Conservation (phyloP, 139 green algal genomes). For the Pedinophyceae sp. region DNA sequence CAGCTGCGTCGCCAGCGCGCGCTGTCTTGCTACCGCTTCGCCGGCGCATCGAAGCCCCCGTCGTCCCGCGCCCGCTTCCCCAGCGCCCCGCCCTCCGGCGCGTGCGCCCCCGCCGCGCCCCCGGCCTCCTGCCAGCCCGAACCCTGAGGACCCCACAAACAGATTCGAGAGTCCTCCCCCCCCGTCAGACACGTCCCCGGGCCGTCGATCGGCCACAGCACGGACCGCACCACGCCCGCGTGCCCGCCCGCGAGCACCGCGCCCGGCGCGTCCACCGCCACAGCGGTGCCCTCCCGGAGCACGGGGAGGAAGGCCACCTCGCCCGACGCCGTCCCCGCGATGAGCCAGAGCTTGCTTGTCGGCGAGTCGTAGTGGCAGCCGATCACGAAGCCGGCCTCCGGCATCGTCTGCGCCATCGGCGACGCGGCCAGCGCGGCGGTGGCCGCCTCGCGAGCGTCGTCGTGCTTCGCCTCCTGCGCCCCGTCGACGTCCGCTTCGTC, state of each 20-base stretch:
- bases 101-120: too few relatives aligned
- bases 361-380: slow-evolving; percentile 34
- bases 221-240: slow-evolving; percentile 30
- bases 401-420: slow-evolving; percentile 9
- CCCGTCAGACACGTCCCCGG: slow-evolving; percentile 22
- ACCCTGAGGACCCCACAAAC: too few relatives aligned
- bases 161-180: slow-evolving; percentile 42
- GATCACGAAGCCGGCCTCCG: slow-evolving; percentile 44
- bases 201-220: slow-evolving; percentile 26
- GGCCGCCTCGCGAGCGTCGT: slow-evolving; percentile 22
- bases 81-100: too few relatives aligned
- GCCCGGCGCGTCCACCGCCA: slow-evolving; percentile 17
- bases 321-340: slow-evolving; percentile 35
- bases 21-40: too few relatives aligned
- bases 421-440: slow-evolving; percentile 14
- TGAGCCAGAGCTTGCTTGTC: slow-evolving; percentile 26
- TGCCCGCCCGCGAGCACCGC: slow-evolving; percentile 33
- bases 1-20: too few relatives aligned
- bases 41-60: too few relatives aligned
- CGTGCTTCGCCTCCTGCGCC: slow-evolving; percentile 15
- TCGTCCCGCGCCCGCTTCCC: too few relatives aligned
- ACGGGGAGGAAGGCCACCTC: slow-evolving; percentile 31
- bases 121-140: too few relatives aligned
- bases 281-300: not conserved
- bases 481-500: slow-evolving; percentile 18